Percentiles rank a stretch among this genome's conserved stretches.
Conservation (phyloP, 2,329 filamentous ascomycete genomes). For the Fusarium sp. region DNA sequence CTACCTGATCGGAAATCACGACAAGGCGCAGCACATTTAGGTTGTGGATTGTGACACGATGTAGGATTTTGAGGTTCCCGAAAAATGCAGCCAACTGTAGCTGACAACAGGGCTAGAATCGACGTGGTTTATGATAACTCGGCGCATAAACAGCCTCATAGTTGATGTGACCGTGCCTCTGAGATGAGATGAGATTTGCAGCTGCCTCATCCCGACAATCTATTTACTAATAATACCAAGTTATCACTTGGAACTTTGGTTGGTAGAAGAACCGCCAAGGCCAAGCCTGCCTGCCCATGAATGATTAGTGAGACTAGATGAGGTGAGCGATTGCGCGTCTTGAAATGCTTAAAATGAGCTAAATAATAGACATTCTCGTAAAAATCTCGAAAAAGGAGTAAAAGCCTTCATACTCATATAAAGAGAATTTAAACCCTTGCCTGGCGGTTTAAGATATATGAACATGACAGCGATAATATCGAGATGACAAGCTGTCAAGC, state of each 20-base stretch:
- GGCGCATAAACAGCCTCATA: slow-evolving; percentile 5
- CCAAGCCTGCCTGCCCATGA: slow-evolving; percentile 4
- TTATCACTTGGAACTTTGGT: slow-evolving; percentile 7
- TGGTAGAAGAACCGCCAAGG: slow-evolving; percentile 14
- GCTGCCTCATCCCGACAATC: background rate
- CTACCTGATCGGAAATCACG: slow-evolving; percentile 33
- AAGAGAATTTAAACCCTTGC: slow-evolving; percentile 17
- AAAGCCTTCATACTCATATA: background rate
- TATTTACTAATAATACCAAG: background rate
- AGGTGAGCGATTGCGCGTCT: slow-evolving; percentile 21
- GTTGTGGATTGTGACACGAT: slow-evolving; percentile 31
- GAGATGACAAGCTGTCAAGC: slow-evolving; percentile 8
- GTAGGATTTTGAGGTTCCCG: slow-evolving; percentile 10
- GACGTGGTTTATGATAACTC: background rate
- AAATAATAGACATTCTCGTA: background rate
- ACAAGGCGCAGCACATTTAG: slow-evolving; percentile 24
- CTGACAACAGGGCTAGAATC: background rate
- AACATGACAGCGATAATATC: slow-evolving; percentile 2
- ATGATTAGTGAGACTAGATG: slow-evolving; percentile 28
- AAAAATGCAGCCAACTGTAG: background rate
- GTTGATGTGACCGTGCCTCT: slow-evolving; percentile 1
- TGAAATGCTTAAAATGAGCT: slow-evolving; percentile 1
- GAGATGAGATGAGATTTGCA: slow-evolving; percentile 9
- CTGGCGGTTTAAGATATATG: slow-evolving; percentile 26
- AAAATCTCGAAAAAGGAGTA: background rate